Conservation (phyloP, 345 rosid genomes). For the Theobroma cacao region DNA sequence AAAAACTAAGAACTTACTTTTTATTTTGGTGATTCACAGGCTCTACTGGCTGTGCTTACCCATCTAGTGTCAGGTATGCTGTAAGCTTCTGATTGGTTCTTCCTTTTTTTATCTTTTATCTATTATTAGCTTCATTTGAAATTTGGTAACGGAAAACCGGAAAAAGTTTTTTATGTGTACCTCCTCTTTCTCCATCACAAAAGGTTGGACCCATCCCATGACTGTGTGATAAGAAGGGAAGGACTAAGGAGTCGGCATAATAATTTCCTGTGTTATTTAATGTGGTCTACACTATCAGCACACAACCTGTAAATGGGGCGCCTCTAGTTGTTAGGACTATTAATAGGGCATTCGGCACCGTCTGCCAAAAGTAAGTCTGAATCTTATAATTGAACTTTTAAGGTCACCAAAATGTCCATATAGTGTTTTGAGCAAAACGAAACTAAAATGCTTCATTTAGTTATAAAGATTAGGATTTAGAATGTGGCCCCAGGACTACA, state of each 20-base stretch:
- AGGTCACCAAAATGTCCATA: neutral
- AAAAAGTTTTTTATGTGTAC: too few species aligned
- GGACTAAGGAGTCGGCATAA: neutral
- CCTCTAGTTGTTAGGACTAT: neutral
- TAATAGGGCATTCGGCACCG: neutral
- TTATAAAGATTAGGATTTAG: neutral
- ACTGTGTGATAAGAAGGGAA: too few species aligned
- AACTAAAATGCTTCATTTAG: neutral
- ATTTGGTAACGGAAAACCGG: too few species aligned
- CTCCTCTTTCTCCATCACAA: too few species aligned
- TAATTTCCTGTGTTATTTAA: neutral
- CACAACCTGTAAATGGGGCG: neutral
- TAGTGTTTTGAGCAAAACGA: neutral
- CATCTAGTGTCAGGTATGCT: slow-evolving; percentile 44
- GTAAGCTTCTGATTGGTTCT: neutral
- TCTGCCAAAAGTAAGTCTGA: neutral
- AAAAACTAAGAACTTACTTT: neutral
- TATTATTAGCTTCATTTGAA: too few species aligned
- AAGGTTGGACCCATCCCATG: too few species aligned
- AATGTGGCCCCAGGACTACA: too few species aligned
- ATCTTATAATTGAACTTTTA: too few species aligned
- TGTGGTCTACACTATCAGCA: neutral
- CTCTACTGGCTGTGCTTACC: slow-evolving; percentile 40
- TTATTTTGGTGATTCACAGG: slow-evolving; percentile 30
- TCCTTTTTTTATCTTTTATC: neutral